Percentiles rank a stretch among this genome's conserved stretches.
Evolutionary conservation across 2,329 filamentous ascomycete species (phyloP).

Genomic region (Microdochium nivale): DNA sequence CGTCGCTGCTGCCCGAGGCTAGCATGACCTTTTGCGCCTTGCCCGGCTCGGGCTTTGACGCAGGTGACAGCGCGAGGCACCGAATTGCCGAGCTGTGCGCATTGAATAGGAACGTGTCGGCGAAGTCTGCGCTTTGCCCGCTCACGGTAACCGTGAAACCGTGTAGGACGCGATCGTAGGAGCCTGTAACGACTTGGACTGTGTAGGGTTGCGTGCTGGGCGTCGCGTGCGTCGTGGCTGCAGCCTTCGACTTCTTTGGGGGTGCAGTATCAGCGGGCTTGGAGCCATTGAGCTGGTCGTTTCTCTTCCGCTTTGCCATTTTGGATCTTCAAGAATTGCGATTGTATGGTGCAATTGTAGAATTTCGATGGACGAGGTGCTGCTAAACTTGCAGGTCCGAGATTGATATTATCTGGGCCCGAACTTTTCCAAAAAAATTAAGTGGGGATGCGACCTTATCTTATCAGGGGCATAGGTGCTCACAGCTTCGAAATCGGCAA

Average conservation of each 20-base stretch:
- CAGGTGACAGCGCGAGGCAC: constrained; percentile 76
- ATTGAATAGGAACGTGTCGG: constrained; percentile 92
- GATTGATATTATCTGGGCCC: neutral
- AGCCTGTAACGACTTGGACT: constrained; percentile 87
- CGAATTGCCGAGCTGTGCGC: constrained; percentile 86
- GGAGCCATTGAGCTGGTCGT: constrained; percentile 19
- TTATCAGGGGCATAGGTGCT: neutral
- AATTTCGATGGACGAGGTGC: neutral
- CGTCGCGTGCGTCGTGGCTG: constrained; percentile 8
- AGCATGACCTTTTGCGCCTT: constrained; percentile 78
- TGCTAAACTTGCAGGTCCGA: neutral
- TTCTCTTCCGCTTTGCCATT: constrained; percentile 44
- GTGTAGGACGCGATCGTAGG: constrained; percentile 89
- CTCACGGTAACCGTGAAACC: constrained; percentile 52
- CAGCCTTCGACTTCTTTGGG: constrained; percentile 23
- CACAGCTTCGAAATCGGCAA: too few relatives aligned
- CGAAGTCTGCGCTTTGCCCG: constrained; percentile 45
- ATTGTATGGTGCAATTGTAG: neutral
- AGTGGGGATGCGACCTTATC: neutral
- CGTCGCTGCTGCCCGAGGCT: constrained; percentile 86
- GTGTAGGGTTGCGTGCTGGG: constrained; percentile 33
- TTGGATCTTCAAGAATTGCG: neutral
- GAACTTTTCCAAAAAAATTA: neutral
- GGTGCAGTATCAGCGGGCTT: constrained; percentile 10
- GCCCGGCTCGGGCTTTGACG: constrained; percentile 50